A percentile compares a stretch with the other conserved stretches of the same genome.
phyloP scores from a whole-genome alignment of 371 early-diverging fungal species.

The Encephalitozoon romaleae region DNA sequence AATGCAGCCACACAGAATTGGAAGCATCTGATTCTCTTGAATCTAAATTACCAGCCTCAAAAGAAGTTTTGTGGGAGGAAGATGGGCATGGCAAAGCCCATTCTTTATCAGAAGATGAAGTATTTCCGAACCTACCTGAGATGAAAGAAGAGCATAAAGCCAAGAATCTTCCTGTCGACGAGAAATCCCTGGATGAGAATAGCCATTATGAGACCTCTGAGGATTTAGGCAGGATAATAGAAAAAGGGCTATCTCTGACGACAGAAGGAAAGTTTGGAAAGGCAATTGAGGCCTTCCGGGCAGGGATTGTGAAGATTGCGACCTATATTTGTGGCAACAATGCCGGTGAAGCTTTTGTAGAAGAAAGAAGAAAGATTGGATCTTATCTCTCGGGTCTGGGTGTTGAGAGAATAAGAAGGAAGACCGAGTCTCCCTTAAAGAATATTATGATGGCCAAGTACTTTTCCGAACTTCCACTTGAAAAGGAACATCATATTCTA shows the following conservation, averaged over 20 bases:
- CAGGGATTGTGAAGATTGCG: background rate
- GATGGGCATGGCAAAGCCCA: background rate
- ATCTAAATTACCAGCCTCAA: background rate
- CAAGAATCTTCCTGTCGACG: background rate
- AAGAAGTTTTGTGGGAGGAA: background rate
- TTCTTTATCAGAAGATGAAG: background rate
- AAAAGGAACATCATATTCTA: slow-evolving; percentile 28
- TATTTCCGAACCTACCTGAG: background rate
- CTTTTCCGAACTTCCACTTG: slow-evolving; percentile 39
- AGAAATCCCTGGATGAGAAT: background rate
- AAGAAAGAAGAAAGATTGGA: slow-evolving; percentile 20
- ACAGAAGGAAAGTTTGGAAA: slow-evolving; percentile 32
- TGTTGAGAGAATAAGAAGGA: slow-evolving; percentile 42
- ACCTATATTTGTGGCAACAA: background rate
- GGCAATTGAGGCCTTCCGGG: slow-evolving; percentile 38
- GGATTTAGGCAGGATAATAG: background rate
- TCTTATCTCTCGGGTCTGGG: slow-evolving; percentile 45
- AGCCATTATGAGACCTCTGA: background rate
- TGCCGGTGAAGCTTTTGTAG: background rate
- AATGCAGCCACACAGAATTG: background rate
- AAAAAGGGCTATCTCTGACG: background rate
- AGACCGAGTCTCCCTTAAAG: slow-evolving; percentile 23
- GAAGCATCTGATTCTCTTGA: background rate
- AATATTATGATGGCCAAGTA: slow-evolving; percentile 43
- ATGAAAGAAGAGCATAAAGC: background rate